Conservation (phyloP, 2,329 filamentous ascomycete genomes). For the Aspergillus uvarum region DNA sequence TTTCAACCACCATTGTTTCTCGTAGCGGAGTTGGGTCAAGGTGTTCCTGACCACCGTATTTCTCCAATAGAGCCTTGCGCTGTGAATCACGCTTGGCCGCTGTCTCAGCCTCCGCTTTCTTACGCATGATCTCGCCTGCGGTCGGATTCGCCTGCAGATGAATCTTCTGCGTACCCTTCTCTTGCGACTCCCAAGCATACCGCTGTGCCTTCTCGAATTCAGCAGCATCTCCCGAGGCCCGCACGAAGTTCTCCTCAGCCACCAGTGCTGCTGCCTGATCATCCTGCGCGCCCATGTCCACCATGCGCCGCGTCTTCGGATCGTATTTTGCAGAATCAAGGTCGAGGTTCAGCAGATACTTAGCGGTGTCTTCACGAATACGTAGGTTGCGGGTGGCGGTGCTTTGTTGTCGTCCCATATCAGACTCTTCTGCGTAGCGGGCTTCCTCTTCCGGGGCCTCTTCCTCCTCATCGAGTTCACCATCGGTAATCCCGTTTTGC, state of each 20-base stretch:
- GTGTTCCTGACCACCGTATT: constrained; percentile 73
- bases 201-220: constrained; percentile 87
- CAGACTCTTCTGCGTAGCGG: constrained; percentile 86
- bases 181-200: constrained; percentile 95
- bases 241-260: constrained; percentile 89
- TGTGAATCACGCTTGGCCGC: constrained; percentile 67
- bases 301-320: constrained; percentile 89
- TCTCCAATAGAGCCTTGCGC: constrained; percentile 70
- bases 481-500: constrained; percentile 45
- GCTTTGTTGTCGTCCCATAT: constrained; percentile 92
- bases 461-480: constrained; percentile 55
- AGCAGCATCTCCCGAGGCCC: constrained; percentile 82
- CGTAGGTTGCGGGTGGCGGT: constrained; percentile 88
- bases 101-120: constrained; percentile 73
- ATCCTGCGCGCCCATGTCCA: constrained; percentile 76
- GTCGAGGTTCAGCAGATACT: constrained; percentile 92
- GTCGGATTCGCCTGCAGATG: constrained; percentile 97
- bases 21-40: constrained; percentile 62
- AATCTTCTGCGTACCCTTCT: constrained; percentile 73
- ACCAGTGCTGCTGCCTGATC: constrained; percentile 80
- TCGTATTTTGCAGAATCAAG: constrained; percentile 97
- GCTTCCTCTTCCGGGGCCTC: constrained; percentile 47
- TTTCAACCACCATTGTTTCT: constrained; percentile 70
- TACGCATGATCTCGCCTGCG: constrained; percentile 79
- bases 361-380: constrained; percentile 93